A percentile compares a stretch with the other conserved stretches of the same genome.
These are phyloP conservation scores for Penicillium decumbens DNA, from an alignment of 2,329 filamentous ascomycete species.

Conservation along the genomic window DNA sequence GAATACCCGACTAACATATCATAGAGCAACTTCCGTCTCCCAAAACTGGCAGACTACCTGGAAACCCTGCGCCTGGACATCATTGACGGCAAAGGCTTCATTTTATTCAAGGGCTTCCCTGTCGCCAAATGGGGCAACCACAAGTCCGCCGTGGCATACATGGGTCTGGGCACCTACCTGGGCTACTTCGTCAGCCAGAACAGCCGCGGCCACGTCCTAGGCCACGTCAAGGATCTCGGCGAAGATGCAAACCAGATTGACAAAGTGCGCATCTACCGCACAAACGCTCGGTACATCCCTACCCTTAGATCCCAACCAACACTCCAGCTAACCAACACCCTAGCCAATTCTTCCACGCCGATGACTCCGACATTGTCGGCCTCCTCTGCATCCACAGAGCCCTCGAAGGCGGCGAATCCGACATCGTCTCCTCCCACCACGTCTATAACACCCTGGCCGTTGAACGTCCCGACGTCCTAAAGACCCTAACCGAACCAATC, in stretches of 20 bases:
- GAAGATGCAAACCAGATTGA: constrained; percentile 78
- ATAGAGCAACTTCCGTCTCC: constrained; percentile 57
- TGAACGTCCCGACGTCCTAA: constrained; percentile 72
- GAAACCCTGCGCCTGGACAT: constrained; percentile 58
- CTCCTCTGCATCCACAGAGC: constrained; percentile 75
- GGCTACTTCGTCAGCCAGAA: constrained; percentile 89
- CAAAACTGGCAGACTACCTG: constrained; percentile 53
- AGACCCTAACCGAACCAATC: constrained; percentile 67
- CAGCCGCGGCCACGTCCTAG: constrained; percentile 75
- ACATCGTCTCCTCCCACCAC: constrained; percentile 71
- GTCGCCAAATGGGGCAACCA: constrained; percentile 68
- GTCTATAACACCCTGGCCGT: constrained; percentile 76
- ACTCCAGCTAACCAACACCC: neutral
- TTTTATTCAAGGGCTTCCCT: constrained; percentile 82
- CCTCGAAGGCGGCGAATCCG: constrained; percentile 76
- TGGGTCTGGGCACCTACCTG: constrained; percentile 79
- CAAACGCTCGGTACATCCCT: constrained; percentile 59
- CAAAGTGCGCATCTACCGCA: constrained; percentile 84
- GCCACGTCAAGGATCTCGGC: constrained; percentile 83
- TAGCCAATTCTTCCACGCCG: constrained; percentile 78
- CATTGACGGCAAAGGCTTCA: constrained; percentile 83
- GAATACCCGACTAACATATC: neutral
- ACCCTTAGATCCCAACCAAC: neutral
- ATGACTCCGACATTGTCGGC: constrained; percentile 78
- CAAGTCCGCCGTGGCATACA: constrained; percentile 83